Conservation (phyloP, 768 basidiomycete genomes). For the Sutorius australiensis region DNA sequence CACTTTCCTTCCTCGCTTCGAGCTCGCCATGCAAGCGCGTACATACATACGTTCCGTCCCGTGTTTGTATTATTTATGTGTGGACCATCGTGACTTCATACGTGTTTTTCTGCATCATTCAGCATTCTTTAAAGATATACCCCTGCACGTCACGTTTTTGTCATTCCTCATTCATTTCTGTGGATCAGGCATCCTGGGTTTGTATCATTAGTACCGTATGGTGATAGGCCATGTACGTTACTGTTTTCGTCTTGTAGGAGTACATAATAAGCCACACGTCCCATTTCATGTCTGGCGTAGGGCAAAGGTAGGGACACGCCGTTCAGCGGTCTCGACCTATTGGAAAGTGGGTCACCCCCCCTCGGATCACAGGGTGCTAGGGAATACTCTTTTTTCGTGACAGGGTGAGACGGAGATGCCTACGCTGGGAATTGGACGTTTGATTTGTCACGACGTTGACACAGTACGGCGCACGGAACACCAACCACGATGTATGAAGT, state of each 20-base stretch:
- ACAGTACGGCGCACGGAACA: neutral
- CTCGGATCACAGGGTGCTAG: conserved; percentile 5
- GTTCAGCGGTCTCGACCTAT: conserved; percentile 10
- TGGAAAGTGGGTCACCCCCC: conserved; percentile 6
- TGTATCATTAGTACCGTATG: conserved; percentile 17
- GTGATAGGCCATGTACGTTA: conserved; percentile 17
- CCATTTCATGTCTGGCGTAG: neutral
- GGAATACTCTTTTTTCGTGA: neutral
- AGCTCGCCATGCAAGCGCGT: neutral
- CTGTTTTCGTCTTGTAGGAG: conserved; percentile 1
- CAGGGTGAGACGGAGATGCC: neutral
- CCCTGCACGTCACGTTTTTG: conserved; percentile 12
- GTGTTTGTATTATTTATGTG: conserved; percentile 18
- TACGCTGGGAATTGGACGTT: neutral
- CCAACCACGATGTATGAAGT: neutral
- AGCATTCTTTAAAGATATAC: conserved; percentile 15
- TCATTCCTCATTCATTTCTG: neutral
- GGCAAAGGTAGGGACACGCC: neutral
- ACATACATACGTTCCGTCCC: conserved; percentile 3
- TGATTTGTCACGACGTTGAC: neutral
- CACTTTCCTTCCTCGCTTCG: neutral
- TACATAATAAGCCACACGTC: conserved; percentile 6
- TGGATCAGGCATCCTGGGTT: conserved; percentile 22
- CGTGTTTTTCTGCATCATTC: conserved; percentile 13
- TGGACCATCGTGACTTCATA: conserved; percentile 6